Evolutionary conservation across 257 asterid genomes (phyloP), one percentile per base, ranked within the genome.

Genomic region (Penstemon barbatus): DNA sequence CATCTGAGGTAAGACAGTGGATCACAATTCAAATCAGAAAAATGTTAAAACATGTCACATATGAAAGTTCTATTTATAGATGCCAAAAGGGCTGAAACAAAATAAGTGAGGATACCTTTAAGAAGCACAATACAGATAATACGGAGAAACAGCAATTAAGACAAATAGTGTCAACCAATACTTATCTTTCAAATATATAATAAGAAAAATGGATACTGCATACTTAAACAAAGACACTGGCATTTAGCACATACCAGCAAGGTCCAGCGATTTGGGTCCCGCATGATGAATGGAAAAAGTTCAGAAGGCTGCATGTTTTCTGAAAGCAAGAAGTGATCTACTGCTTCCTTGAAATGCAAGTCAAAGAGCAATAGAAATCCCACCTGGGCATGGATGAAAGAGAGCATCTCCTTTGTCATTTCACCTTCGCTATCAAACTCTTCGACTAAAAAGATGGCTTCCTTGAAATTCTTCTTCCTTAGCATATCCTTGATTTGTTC

Each of bases 221-320:
- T 5, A 39, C 36, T 7, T 2, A 64, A 45, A 33, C 10, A 6
- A 44, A 18, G 54, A 19, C 9, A 36, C 6, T 6, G 40, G 25
- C 41, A n/a, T 18, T 70, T 51, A 75, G 68, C 61, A 76, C 75
- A 55, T 83, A 94, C 99, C 97, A 85, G 83, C 67, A 94, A 82
- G 40, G 96, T 87, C 99, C 99, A 94, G 51, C 93, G 96, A 81
- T 91, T 91, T 63, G 99, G 99, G 79, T 89, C 99, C 54, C 86
- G 89, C 92, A 85, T 81, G 79, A 94, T 91, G 77, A 94, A 91
- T 15, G 99, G 99, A 61, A 94, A 94, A 82, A 94, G 75, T 84
- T 91, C 99, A 65, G 96, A 94, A 78, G 99, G 97, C 82, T 80
- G 95, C 99, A 94, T 87, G 39, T 83, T 82, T 65, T 94, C 96